A percentile compares a stretch with the other conserved stretches of the same genome.
phyloP scores from a whole-genome alignment of 2,329 filamentous ascomycete species.

The Dactylellina sp. region DNA sequence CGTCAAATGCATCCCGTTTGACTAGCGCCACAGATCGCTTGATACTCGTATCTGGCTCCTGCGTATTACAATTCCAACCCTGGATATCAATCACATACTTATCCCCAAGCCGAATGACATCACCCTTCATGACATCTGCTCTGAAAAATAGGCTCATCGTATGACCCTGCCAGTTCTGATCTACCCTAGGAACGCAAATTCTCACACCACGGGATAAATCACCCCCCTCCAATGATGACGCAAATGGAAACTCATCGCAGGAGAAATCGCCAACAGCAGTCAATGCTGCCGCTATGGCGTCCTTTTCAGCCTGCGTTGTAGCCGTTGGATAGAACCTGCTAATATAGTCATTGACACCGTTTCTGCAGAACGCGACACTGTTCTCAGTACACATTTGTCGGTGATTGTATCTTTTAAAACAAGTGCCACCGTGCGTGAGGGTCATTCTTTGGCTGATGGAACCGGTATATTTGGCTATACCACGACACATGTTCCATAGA shows the following conservation, averaged over 20 bases:
- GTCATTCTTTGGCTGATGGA: conserved; percentile 7
- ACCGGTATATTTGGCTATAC: conserved; percentile 17
- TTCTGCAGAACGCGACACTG: conserved; percentile 12
- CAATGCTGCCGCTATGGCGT: conserved; percentile 1
- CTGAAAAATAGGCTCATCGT: conserved; percentile 24
- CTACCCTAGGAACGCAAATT: conserved; percentile 12
- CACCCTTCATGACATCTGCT: conserved; percentile 3
- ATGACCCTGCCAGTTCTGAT: conserved; percentile 25
- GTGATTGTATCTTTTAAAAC: conserved; percentile 21
- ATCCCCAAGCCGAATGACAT: conserved; percentile 14
- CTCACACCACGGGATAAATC: conserved; percentile 3
- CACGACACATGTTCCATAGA: conserved; percentile 26
- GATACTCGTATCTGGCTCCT: conserved; percentile 13
- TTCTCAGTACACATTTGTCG: conserved; percentile 6
- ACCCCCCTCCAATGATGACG: conserved; percentile 18
- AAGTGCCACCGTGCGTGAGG: conserved; percentile 18
- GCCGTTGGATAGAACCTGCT: conserved; percentile 9
- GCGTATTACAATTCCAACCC: conserved; percentile 20
- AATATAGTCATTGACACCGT: conserved; percentile 22
- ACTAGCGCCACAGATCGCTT: background rate
- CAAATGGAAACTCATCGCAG: conserved; percentile 29
- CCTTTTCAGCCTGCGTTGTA: conserved; percentile 1
- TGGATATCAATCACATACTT: conserved; percentile 25
- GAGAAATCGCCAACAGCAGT: conserved; percentile 17
- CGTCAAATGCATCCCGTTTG: conserved; percentile 21